Evolutionary conservation across 495 filamentous ascomycete species (phyloP).

Genomic region (Penicillium egyptiacum): DNA sequence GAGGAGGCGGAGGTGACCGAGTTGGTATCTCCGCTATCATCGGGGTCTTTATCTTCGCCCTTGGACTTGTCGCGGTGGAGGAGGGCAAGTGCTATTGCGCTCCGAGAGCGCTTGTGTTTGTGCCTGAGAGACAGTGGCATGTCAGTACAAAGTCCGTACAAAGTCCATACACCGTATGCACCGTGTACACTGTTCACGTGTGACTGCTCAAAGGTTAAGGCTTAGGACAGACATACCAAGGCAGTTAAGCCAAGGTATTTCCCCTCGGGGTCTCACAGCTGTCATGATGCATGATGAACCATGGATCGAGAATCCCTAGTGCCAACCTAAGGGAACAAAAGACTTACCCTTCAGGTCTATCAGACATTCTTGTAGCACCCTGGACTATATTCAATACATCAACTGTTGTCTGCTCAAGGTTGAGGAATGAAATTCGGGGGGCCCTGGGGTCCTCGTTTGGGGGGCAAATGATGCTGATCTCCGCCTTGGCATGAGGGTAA

Average conservation of each 20-base stretch:
- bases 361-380: conserved; percentile 22
- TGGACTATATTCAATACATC: conserved; percentile 3
- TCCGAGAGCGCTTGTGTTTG: conserved; percentile 58
- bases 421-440: conserved; percentile 8
- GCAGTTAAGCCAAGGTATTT: not conserved
- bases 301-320: conserved; percentile 17
- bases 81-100: conserved; percentile 51
- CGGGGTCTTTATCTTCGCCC: conserved; percentile 33
- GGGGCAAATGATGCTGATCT: conserved; percentile 16
- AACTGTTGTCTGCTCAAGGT: not conserved
- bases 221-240: not conserved
- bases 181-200: conserved; percentile 15
- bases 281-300: conserved; percentile 15
- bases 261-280: not conserved
- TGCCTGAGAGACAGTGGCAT: conserved; percentile 40
- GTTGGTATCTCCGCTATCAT: conserved; percentile 33
- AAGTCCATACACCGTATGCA: not conserved
- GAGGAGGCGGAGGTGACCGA: conserved; percentile 31
- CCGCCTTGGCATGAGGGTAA: conserved; percentile 13
- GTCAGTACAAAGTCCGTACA: conserved; percentile 24
- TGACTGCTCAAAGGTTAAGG: conserved; percentile 3
- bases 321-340: not conserved
- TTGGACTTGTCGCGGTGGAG: conserved; percentile 53
- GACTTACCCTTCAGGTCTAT: conserved; percentile 33
- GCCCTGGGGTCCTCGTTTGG: conserved; percentile 6